Conservation (phyloP, 2,329 filamentous ascomycete genomes). For the Fusarium virguliforme region DNA sequence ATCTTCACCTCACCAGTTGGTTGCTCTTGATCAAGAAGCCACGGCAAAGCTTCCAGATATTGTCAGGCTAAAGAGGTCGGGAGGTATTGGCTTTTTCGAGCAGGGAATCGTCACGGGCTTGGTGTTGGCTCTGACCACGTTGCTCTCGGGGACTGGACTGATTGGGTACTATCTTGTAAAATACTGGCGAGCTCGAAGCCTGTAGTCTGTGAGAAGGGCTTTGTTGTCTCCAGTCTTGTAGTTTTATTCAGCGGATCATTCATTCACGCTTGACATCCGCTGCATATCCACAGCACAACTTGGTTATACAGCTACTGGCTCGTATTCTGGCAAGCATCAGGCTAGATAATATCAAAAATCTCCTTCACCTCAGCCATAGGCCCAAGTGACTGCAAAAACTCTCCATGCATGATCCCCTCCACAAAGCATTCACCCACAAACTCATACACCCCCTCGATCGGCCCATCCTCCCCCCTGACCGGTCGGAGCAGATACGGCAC, state of each 20-base stretch:
- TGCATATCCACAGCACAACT: too few species aligned
- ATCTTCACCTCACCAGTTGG: neutral
- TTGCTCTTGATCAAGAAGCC: slow-evolving; percentile 21
- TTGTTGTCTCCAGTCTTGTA: neutral
- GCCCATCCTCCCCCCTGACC: neutral
- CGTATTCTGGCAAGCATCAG: neutral
- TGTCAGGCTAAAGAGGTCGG: slow-evolving; percentile 24
- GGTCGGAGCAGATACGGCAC: slow-evolving; percentile 34
- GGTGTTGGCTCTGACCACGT: slow-evolving; percentile 22
- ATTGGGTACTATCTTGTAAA: slow-evolving; percentile 33
- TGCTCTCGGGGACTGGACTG: slow-evolving; percentile 27
- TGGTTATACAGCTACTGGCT: too few species aligned
- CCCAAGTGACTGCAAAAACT: slow-evolving; percentile 2
- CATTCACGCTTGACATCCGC: neutral
- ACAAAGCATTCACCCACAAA: slow-evolving; percentile 39
- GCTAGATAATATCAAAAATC: slow-evolving; percentile 20
- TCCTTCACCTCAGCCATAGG: neutral
- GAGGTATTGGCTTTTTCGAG: slow-evolving; percentile 35
- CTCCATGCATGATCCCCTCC: slow-evolving; percentile 35
- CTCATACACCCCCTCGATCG: neutral
- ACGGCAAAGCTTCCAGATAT: slow-evolving; percentile 22
- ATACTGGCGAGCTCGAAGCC: slow-evolving; percentile 8
- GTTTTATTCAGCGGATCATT: neutral
- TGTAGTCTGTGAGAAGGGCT: neutral
- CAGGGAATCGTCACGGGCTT: slow-evolving; percentile 41